These are phyloP conservation scores for Macrophomina phaseolina DNA, from an alignment of 2,329 filamentous ascomycete species.

Conservation along the genomic window DNA sequence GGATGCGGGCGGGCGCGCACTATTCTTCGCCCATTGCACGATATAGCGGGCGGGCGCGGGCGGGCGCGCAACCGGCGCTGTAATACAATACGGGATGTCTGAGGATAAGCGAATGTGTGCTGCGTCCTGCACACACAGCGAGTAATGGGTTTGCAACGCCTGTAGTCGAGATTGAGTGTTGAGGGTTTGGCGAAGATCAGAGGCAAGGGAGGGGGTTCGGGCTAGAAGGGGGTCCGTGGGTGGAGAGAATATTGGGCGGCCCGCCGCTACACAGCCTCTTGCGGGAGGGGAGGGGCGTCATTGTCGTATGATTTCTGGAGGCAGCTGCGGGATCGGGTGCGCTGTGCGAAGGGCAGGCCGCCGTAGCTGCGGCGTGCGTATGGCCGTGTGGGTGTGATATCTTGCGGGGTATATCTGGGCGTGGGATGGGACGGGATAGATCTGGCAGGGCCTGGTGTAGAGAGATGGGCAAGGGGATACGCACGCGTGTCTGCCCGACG, in stretches of 20 bases:
- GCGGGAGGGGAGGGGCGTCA: neutral
- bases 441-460: neutral
- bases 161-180: neutral
- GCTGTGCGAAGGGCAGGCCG: neutral
- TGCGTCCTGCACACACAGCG: no score
- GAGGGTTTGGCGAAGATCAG: neutral
- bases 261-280: neutral
- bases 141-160: no score
- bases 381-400: neutral
- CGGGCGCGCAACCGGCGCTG: no score
- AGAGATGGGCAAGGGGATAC: neutral
- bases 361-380: neutral
- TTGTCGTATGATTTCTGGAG: slow-evolving; percentile 1
- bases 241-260: neutral
- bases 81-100: no score
- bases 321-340: neutral
- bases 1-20: no score
- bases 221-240: neutral
- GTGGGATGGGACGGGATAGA: neutral
- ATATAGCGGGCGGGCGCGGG: no score
- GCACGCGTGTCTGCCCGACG: neutral
- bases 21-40: no score
- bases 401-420: neutral
- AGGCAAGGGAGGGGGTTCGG: neutral
- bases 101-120: no score